phyloP scores from a whole-genome alignment of 2,329 filamentous ascomycete genomes.

The Colletotrichum scovillei region DNA sequence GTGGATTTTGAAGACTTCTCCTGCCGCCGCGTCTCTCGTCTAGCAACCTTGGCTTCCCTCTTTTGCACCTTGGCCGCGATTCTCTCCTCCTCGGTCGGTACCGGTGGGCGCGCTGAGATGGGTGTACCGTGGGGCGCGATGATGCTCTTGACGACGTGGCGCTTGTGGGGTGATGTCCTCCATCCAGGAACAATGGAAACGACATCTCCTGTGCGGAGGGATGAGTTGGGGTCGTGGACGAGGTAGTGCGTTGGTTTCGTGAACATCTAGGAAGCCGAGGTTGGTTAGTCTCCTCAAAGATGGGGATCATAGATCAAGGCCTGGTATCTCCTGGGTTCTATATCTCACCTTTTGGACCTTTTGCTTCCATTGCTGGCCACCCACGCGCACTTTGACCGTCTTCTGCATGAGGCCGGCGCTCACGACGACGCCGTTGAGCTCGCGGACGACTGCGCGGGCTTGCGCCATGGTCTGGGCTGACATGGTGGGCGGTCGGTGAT shows the following conservation, averaged over 20 bases:
- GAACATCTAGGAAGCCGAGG: constrained; percentile 65
- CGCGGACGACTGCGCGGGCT: constrained; percentile 58
- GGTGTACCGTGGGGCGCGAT: constrained; percentile 75
- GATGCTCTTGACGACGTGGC: constrained; percentile 80
- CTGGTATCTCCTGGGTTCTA: not conserved
- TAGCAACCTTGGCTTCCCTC: constrained; percentile 67
- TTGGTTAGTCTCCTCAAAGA: not conserved
- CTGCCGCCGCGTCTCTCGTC: constrained; percentile 52
- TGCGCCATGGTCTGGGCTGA: constrained; percentile 47
- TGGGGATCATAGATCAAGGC: not conserved
- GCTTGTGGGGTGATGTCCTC: constrained; percentile 74
- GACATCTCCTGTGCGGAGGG: constrained; percentile 79
- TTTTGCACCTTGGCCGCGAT: constrained; percentile 65
- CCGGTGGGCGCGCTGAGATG: constrained; percentile 71
- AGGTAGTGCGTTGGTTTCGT: constrained; percentile 73
- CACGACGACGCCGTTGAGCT: constrained; percentile 77
- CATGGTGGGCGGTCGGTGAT: constrained; percentile 44
- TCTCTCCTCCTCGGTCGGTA: constrained; percentile 74
- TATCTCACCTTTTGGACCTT: constrained; percentile 35
- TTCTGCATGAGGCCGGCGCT: constrained; percentile 82
- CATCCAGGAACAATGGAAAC: constrained; percentile 76
- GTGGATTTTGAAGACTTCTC: not conserved
- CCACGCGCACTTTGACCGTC: constrained; percentile 82
- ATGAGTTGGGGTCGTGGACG: constrained; percentile 82
- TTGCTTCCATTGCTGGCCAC: constrained; percentile 76